Base-by-base conservation (phyloP, 1,284 basidiomycete species). In the Papiliotrema fonsecae region DNA sequence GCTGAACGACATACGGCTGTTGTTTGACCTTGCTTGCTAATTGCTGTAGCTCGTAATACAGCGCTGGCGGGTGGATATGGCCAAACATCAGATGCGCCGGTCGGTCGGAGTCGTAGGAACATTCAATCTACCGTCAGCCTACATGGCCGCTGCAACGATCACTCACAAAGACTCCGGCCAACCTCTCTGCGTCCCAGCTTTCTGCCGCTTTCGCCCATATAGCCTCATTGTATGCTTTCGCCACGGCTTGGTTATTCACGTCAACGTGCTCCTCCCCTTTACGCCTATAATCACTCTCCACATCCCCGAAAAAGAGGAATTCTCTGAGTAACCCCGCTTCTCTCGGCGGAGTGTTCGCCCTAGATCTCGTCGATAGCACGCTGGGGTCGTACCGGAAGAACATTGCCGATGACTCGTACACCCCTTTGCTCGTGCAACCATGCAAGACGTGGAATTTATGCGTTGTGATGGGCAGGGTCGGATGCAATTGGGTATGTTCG, bases 251-350 rank as follows among this genome's bases (percentile, higher is more conserved):
- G 3, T 36, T 51, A 2, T 53, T 50, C 16, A 16, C 38, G 35
- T 65, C 54, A 4, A 58, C 36, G 3, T 50, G 44, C 14, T 57
- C 53, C 18, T 65, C 55, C 0, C 57, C 58, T 9, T 52, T 27
- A 2, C 46, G 34, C 9, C 64, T 43, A 38, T 51, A 67, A 4
- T 53, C 51, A 26, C 56, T 56, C 48, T 72, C 70, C 16, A 73
- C 42, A 54, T 74, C 72, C 7, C 72, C 72, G 43, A 70, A 73
- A 55, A 74, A 74, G 10, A 74, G 48, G 38, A 74, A 65, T 48
- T 73, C 67, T 16, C 21, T 25, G 22, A 6, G 6, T 13, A 4
- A n/a, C 11, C 16, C 45, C 10, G 31, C 21, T 3, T 39, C 27
- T 14, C 28, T 30, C 16, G 32, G 16, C 27, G 49, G 27, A 3